Base-by-base conservation (phyloP, 2,329 filamentous ascomycete species). In the Escovopsis sp. region DNA sequence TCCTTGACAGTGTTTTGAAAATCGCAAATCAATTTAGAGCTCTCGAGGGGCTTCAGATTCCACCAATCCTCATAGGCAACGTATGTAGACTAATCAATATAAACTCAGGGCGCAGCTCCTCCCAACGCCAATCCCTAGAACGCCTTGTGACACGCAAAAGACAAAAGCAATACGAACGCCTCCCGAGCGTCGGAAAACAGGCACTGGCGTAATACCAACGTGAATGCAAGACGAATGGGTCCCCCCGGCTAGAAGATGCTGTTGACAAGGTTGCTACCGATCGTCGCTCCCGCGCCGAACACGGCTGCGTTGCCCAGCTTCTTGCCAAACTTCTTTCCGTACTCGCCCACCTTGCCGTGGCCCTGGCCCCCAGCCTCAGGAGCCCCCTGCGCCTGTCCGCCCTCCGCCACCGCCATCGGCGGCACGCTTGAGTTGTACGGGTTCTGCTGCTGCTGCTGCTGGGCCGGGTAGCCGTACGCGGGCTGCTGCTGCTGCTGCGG, bases 311-410 rank as follows among this genome's bases (percentile, higher is more conserved):
- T 79, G 6, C 89, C 89, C 37, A 68, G 53, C 71, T 95, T 96
- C 76, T 93, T 94, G 51, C 89, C 88, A 63, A 95, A 84, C 67
- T 95, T 95, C 78, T 94, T 94, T 43, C 85, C 87, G 43, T 79
- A 75, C 62, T 85, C 72, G 48, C 77, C 72, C 12, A 79, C 67
- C 67, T 91, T 91, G 49, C 50, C 51, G 57, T 67, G 66, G 32
- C 67, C 68, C 23, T 23, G 23, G 23, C 23, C 23, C 23, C 23
- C 23, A 23, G 23, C 23, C 23, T 23, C 23, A 23, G 23, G 6
- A 15, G 15, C 15, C 11, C 65, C 65, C 32, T 58, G 53, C 34
- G 34, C 11, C 46, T 59, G 59, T 43, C 63, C 59, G 42, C 69
- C 70, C 41, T 85, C 71, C 33, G 78, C 76, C 3, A 91, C 74